Evolutionary conservation across 2,329 filamentous ascomycete species (phyloP).

Genomic region (Sordariomycetes sp.): DNA sequence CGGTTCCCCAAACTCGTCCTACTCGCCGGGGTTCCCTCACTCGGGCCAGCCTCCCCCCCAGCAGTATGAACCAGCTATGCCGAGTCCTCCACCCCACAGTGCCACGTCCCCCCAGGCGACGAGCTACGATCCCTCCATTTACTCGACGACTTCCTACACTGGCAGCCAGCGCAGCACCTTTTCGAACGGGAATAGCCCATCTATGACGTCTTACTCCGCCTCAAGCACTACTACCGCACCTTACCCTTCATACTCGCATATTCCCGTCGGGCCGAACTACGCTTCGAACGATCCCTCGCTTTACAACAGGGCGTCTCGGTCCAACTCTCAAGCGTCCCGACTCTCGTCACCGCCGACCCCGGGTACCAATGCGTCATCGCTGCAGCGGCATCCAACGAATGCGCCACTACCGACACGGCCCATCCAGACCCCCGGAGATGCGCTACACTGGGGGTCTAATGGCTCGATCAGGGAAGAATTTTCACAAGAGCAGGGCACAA

Average conservation of each 20-base stretch:
- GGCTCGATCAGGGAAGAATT: slow-evolving; percentile 18
- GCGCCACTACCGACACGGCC: slow-evolving; percentile 46
- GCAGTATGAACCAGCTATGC: slow-evolving; percentile 28
- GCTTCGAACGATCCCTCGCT: slow-evolving; percentile 33
- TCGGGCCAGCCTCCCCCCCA: slow-evolving; percentile 8
- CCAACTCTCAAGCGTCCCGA: slow-evolving; percentile 39
- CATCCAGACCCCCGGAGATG: slow-evolving; percentile 30
- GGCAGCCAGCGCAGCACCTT: slow-evolving; percentile 14
- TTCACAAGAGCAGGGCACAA: slow-evolving; percentile 35
- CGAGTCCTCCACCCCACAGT: slow-evolving; percentile 21
- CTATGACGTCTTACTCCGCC: slow-evolving; percentile 16
- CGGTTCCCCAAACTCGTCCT: slow-evolving; percentile 1
- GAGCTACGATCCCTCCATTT: slow-evolving; percentile 25
- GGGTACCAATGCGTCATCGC: slow-evolving; percentile 20
- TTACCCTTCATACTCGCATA: slow-evolving; percentile 41
- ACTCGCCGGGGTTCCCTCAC: background rate
- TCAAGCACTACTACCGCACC: slow-evolving; percentile 17
- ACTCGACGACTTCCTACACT: slow-evolving; percentile 11
- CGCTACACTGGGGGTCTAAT: slow-evolving; percentile 28
- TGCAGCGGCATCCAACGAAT: slow-evolving; percentile 48
- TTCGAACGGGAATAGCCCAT: slow-evolving; percentile 26
- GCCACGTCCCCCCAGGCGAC: slow-evolving; percentile 15
- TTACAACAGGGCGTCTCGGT: slow-evolving; percentile 31
- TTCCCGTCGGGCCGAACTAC: slow-evolving; percentile 41
- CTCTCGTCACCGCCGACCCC: slow-evolving; percentile 32